Percentiles rank a stretch among this genome's conserved stretches.
phyloP scores from a whole-genome alignment of 2,329 filamentous ascomycete species.

The Lasiodiplodia sp. region DNA sequence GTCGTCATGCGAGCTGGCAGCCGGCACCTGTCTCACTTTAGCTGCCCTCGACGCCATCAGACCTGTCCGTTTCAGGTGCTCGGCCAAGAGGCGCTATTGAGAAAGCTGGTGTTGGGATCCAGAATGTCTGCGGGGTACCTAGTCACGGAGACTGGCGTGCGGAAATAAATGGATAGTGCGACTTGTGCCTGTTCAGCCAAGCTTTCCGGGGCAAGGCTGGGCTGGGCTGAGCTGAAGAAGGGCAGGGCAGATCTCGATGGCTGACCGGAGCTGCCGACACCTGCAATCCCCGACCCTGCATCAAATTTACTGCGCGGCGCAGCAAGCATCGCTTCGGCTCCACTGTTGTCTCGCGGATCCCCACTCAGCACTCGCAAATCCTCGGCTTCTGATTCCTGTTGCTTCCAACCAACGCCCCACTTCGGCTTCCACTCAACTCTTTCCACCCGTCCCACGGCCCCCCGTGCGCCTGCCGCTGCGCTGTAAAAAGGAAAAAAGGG shows the following conservation, averaged over 20 bases:
- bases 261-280: not conserved
- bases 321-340: not conserved
- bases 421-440: not conserved
- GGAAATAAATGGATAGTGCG: not conserved
- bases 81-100: not conserved
- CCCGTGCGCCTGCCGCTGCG: not conserved
- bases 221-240: not conserved
- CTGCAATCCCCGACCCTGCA: constrained; percentile 2
- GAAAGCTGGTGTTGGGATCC: not conserved
- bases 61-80: not conserved
- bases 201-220: constrained; percentile 1
- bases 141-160: not conserved
- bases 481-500: not conserved
- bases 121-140: not conserved
- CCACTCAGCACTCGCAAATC: not conserved
- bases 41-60: not conserved
- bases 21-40: not conserved
- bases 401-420: not conserved
- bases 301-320: not conserved
- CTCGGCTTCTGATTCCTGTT: not conserved
- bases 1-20: not conserved
- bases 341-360: not conserved
- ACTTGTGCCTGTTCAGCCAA: not conserved
- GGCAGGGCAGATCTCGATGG: not conserved
- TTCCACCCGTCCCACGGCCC: constrained; percentile 15